Base-by-base conservation (phyloP, 495 filamentous ascomycete species). In the Mycothermus thermophilus region DNA sequence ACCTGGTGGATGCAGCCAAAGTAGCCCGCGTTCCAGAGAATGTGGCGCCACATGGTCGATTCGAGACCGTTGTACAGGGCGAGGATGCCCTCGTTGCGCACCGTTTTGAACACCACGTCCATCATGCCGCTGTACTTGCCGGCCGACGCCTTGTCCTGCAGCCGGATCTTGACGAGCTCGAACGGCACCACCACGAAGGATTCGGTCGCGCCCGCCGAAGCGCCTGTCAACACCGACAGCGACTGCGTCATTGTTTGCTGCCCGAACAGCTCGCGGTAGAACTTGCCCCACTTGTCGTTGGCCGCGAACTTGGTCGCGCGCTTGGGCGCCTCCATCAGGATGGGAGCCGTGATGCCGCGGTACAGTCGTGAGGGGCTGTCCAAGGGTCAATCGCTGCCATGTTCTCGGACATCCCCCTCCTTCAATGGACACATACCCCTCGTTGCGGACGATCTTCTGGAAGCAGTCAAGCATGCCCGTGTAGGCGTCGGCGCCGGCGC, bases 1-100 rank as follows among this genome's bases (percentile, higher is more conserved):
- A 94, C 81, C 62, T 97, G 90, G 72, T 85, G 87, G 60, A 97
- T 97, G 62, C 84, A 86, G 48, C 90, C 90, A 57, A 97, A 97
- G 68, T 97, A 97, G 29, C 90, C 90, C 6, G 81, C 71, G 58
- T 97, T 97, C 90, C 90, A 97, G 38, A 95, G 69, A 35, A 95
- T 74, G 62, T 97, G 90, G 43, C 90, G 80, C 90, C 90, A 97
- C 55, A 95, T 63, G 17, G 90, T 97, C 25, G 79, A 83, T 61
- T 97, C 90, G 25, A 97, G 75, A 16, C 90, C 90, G 56, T 94
- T 92, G 71, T 97, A 97, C 62, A 97, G 63, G 35, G 87, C 83
- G 38, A 96, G 58, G 5, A 80, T 62, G 10, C 90, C 90, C 61
- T 97, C 90, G 35, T 75, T 67, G 48, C 71, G 68, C 22, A 95